Evolutionary conservation across 352 stramenopile species (phyloP), one percentile per base, ranked within the genome.

Genomic region (Pilasporangium apinafurcum): DNA sequence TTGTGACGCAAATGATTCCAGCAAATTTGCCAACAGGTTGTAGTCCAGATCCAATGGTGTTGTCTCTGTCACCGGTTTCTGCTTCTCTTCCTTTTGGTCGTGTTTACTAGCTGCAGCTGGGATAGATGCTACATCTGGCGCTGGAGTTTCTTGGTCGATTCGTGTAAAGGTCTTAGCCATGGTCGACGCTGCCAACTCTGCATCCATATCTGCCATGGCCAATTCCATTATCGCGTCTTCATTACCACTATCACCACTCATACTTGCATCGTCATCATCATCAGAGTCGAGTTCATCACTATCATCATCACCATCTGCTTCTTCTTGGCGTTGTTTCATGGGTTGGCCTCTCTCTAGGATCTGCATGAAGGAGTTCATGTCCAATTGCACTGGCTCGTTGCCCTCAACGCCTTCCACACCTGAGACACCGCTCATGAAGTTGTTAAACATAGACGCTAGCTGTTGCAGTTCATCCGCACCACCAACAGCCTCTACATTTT

Each of bases 1-100:
- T 48, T 95, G 83, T 9, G 76, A 85, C 17, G 76, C 78, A 30
- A 95, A 68, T 8, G 78, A 92, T 41, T 89, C 80, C 14, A 95
- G 56, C 37, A 95, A 53, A 44, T 89, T 91, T 0, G 77, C 82
- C 32, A 94, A 51, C 57, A 94, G 42, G 53, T 94, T 85, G 42
- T 81, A 91, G 56, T 94, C 76, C 31, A 93, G 34, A 38, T 92
- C 69, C 29, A 92, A 51, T 16, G 77, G 73, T 32, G n/a, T 74
- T 68, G 33, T 65, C 44, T 3, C 65, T 53, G 10, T 36, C 33
- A 34, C 51, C 27, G 37, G 21, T 44, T 14, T 44, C 44, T 10
- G 42, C 33, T 39, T 42, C 29, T 31, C 54, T 25, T 25, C 42
- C 5, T 18, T 20, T 36, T 5, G 38, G 8, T n/a, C 16, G 24